Conservation (phyloP, 768 basidiomycete genomes). For the Sarcodon sp. region DNA sequence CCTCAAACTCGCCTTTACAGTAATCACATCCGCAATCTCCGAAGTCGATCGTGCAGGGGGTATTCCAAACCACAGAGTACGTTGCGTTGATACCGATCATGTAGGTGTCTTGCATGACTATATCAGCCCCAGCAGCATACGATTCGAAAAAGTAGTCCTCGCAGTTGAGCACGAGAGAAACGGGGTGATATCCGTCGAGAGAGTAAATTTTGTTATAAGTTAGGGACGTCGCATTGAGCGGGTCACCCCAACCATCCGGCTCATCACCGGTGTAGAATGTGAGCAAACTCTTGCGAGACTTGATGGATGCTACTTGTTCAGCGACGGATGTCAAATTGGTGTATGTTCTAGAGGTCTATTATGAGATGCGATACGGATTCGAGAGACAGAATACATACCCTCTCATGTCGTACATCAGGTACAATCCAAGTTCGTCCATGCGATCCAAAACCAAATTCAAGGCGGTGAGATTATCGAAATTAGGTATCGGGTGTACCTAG, state of each 20-base stretch:
- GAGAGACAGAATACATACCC: slow-evolving; percentile 16
- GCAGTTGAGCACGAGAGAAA: slow-evolving; percentile 43
- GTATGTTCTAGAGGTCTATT: slow-evolving; percentile 30
- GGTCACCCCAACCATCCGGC: slow-evolving; percentile 47
- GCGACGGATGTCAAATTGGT: slow-evolving; percentile 49
- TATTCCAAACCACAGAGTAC: slow-evolving; percentile 30
- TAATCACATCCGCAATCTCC: slow-evolving; percentile 69
- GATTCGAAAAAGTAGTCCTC: slow-evolving; percentile 47
- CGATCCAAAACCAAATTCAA: slow-evolving; percentile 47
- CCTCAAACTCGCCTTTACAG: slow-evolving; percentile 55
- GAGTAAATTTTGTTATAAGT: slow-evolving; percentile 34
- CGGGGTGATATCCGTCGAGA: slow-evolving; percentile 45
- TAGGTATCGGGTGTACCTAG: slow-evolving; percentile 60
- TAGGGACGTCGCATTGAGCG: slow-evolving; percentile 39
- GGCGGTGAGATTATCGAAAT: slow-evolving; percentile 45
- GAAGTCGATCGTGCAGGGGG: slow-evolving; percentile 47
- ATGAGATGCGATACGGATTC: neutral
- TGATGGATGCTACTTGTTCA: slow-evolving; percentile 57
- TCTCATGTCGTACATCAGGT: slow-evolving; percentile 81
- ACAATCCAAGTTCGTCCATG: slow-evolving; percentile 59
- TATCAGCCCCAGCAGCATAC: slow-evolving; percentile 52
- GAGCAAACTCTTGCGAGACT: slow-evolving; percentile 53
- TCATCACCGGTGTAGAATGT: slow-evolving; percentile 70
- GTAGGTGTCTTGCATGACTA: slow-evolving; percentile 60
- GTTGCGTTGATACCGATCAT: slow-evolving; percentile 46